Evolutionary conservation across 2,329 filamentous ascomycete species (phyloP).

Genomic region (Fusarium sp.): DNA sequence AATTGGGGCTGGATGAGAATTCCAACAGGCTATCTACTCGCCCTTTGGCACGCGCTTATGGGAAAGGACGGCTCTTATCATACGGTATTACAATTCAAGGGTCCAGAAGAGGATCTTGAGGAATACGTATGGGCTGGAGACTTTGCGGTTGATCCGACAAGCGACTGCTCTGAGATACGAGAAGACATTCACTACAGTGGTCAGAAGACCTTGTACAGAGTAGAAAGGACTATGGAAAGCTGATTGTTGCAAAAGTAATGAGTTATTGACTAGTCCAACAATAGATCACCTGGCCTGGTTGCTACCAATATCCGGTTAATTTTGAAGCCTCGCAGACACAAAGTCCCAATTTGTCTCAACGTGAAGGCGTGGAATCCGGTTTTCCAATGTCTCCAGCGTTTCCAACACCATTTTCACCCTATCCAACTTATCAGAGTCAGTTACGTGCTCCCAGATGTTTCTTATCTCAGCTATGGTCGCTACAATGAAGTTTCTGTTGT

Average conservation of each 20-base stretch:
- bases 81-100: background rate
- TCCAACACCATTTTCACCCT: too few relatives aligned
- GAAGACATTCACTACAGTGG: background rate
- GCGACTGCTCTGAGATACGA: background rate
- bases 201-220: background rate
- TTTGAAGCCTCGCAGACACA: too few relatives aligned
- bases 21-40: constrained; percentile 9
- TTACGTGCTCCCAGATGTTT: too few relatives aligned
- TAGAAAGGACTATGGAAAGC: background rate
- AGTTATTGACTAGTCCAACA: too few relatives aligned
- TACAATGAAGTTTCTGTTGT: too few relatives aligned
- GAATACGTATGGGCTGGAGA: background rate
- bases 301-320: too few relatives aligned
- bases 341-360: too few relatives aligned
- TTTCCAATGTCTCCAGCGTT: too few relatives aligned
- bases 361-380: too few relatives aligned
- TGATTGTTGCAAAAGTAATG: background rate
- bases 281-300: too few relatives aligned
- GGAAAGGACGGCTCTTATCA: background rate
- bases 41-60: constrained; percentile 15
- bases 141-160: rapidly evolving
- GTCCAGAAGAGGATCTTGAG: constrained; percentile 6
- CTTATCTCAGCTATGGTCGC: too few relatives aligned
- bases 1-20: constrained; percentile 20
- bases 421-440: too few relatives aligned